These are phyloP conservation scores for Zychaea mexicana DNA, from an alignment of 371 early-diverging fungal genomes.

Conservation along the genomic window DNA sequence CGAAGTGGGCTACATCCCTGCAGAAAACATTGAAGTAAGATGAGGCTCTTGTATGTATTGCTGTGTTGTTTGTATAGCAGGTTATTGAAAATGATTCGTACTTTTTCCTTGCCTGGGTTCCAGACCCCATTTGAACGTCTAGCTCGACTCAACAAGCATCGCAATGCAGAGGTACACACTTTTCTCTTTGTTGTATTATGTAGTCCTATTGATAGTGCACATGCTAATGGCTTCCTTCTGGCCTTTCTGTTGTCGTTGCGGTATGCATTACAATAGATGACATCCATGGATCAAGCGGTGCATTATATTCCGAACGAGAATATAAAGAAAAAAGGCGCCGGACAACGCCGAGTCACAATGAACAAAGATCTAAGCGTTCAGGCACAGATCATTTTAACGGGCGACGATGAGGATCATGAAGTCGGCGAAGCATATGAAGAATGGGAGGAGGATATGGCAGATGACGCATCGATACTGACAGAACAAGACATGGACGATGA, in stretches of 20 bases:
- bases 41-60: too few relatives aligned
- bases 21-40: conserved; percentile 90
- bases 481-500: conserved; percentile 6
- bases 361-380: conserved; percentile 22
- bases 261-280: conserved; percentile 33
- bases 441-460: conserved; percentile 42
- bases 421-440: conserved; percentile 33
- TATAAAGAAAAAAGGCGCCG: conserved; percentile 14
- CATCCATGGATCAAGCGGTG: conserved; percentile 32
- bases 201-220: background rate
- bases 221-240: too few relatives aligned
- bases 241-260: background rate
- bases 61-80: too few relatives aligned
- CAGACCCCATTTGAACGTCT: conserved; percentile 89
- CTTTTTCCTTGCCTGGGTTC: conserved; percentile 48
- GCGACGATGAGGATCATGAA: conserved; percentile 28
- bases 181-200: too few relatives aligned
- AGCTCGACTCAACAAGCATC: conserved; percentile 87
- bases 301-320: conserved; percentile 19
- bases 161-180: conserved; percentile 75
- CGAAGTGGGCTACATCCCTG: conserved; percentile 95
- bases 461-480: conserved; percentile 8
- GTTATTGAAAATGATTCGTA: background rate
- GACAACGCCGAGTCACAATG: conserved; percentile 15
- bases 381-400: conserved; percentile 28